Percentiles rank a stretch among this genome's conserved stretches.
phyloP scores from a whole-genome alignment of 202 grass and related monocot genomes.

The Brachypodium distachyon region DNA sequence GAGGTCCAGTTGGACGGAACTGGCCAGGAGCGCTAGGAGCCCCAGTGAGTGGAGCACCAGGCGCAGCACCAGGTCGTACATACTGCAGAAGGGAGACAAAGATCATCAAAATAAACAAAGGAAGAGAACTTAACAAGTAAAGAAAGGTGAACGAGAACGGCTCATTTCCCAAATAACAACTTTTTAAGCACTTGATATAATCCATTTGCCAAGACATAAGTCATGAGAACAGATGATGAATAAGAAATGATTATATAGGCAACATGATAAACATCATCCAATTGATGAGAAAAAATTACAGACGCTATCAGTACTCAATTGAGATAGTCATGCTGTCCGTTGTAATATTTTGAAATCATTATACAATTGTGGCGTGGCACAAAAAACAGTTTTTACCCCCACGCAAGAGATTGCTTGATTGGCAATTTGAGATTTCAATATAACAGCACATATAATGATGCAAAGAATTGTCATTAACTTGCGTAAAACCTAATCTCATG shows the following conservation, averaged over 20 bases:
- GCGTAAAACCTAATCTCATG: not conserved
- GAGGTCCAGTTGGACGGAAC: conserved; percentile 53
- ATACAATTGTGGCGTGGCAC: not conserved
- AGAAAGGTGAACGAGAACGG: not conserved
- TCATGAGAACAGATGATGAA: conserved; percentile 6
- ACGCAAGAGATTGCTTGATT: not conserved
- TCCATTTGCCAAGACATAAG: conserved; percentile 11
- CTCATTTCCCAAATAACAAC: not conserved
- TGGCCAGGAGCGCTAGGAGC: conserved; percentile 43
- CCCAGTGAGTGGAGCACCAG: conserved; percentile 44
- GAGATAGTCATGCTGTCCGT: not conserved
- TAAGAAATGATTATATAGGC: not conserved
- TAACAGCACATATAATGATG: conserved; percentile 8
- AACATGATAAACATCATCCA: not conserved
- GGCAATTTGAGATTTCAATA: not conserved
- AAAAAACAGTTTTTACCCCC: not conserved
- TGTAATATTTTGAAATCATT: not conserved
- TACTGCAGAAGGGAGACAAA: conserved; percentile 52
- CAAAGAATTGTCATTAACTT: conserved; percentile 3
- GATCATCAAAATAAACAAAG: conserved; percentile 16
- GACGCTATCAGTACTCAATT: not conserved
- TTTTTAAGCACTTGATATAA: not conserved
- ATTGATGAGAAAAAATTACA: not conserved
- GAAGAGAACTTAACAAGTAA: not conserved
- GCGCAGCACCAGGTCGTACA: conserved; percentile 68